Evolutionary conservation across 139 green algal species (phyloP).

Genomic region (Chlorella sorokiniana): DNA sequence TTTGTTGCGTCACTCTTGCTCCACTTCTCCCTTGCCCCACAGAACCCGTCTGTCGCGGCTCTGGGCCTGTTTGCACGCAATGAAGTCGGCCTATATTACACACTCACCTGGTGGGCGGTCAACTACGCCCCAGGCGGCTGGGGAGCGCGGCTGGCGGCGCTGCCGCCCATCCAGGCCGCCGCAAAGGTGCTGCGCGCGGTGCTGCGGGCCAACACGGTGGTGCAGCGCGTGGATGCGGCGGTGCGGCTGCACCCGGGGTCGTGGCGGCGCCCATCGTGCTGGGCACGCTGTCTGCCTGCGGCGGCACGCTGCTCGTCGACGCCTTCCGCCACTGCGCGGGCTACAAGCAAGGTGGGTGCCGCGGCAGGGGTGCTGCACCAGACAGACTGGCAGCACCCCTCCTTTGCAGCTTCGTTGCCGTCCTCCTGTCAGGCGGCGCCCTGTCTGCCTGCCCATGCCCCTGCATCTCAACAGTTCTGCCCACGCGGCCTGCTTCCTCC

Average conservation of each 20-base stretch:
- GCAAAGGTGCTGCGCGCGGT: constrained; percentile 27
- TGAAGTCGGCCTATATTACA: constrained; percentile 34
- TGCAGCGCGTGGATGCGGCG: constrained; percentile 44
- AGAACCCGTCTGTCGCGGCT: constrained; percentile 38
- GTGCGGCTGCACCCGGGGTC: constrained; percentile 42
- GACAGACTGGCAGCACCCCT: not conserved
- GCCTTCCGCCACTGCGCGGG: constrained; percentile 33
- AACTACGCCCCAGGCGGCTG: constrained; percentile 41
- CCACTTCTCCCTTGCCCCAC: not conserved
- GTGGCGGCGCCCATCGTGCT: constrained; percentile 52
- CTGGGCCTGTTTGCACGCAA: constrained; percentile 52
- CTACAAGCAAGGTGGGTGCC: not conserved
- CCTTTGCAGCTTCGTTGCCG: not conserved
- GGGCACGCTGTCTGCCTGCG: constrained; percentile 51
- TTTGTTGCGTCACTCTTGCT: not conserved
- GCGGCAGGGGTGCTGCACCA: not conserved
- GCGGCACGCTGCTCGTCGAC: constrained; percentile 52
- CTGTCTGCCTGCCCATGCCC: not conserved
- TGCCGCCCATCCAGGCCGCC: constrained; percentile 18
- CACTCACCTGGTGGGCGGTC: constrained; percentile 52
- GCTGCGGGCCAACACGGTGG: constrained; percentile 55
- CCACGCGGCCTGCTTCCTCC: too few relatives aligned
- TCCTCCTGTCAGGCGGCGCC: not conserved
- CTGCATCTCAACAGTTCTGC: too few relatives aligned
- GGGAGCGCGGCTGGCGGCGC: constrained; percentile 1